Evolutionary conservation across 164 flowering plant species (phyloP).

Genomic region (Chloranthus sessilifolius): DNA sequence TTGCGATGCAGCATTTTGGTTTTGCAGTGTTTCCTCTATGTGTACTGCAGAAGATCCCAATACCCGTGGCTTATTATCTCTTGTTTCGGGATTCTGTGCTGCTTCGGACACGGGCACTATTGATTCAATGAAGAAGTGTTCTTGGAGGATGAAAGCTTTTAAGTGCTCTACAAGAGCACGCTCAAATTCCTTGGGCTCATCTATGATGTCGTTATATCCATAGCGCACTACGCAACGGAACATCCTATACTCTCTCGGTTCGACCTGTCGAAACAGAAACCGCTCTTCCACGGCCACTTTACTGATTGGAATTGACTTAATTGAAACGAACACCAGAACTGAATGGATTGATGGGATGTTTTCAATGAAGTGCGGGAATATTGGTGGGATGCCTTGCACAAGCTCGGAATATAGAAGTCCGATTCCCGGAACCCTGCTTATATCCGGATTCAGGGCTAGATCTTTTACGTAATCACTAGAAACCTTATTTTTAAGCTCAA

Average conservation of each 20-base stretch:
- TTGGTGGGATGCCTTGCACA: slow-evolving; percentile 76
- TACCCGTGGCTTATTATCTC: slow-evolving; percentile 13
- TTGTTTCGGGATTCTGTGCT: slow-evolving; percentile 16
- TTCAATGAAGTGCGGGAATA: slow-evolving; percentile 54
- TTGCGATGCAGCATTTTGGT: slow-evolving; percentile 7
- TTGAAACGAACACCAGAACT: slow-evolving; percentile 56
- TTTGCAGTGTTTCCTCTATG: slow-evolving; percentile 23
- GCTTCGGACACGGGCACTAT: slow-evolving; percentile 7
- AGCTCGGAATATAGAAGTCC: slow-evolving; percentile 71
- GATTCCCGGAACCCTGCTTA: slow-evolving; percentile 54
- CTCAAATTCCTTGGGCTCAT: slow-evolving; percentile 44
- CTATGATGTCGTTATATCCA: slow-evolving; percentile 53
- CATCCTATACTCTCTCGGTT: slow-evolving; percentile 45
- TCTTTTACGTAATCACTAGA: slow-evolving; percentile 35
- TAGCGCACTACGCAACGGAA: slow-evolving; percentile 71
- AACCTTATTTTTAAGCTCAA: slow-evolving; percentile 60
- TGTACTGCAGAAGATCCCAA: slow-evolving; percentile 20
- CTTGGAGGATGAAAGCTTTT: slow-evolving; percentile 48
- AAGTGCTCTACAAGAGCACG: slow-evolving; percentile 37
- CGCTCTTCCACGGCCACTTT: slow-evolving; percentile 53
- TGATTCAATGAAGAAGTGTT: slow-evolving; percentile 28
- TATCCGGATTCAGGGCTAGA: slow-evolving; percentile 26
- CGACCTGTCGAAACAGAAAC: slow-evolving; percentile 53
- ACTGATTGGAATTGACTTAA: slow-evolving; percentile 59
- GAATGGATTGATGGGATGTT: slow-evolving; percentile 66